These are phyloP conservation scores for Pouteria glomerata DNA, from an alignment of 148 eudicot species.

Conservation along the genomic window DNA sequence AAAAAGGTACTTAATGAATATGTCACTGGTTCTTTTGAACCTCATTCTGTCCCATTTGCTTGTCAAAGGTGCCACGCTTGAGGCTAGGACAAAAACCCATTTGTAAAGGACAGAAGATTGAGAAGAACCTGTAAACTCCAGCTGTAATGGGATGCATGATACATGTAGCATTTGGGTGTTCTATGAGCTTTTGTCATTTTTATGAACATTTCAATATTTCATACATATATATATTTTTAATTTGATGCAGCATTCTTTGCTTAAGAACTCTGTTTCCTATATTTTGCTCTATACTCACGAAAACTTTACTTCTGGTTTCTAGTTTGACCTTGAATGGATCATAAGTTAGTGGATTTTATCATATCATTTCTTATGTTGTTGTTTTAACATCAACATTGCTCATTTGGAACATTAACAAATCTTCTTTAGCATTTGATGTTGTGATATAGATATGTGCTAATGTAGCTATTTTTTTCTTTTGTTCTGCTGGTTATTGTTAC, in stretches of 20 bases:
- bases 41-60: no score
- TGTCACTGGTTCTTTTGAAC: no score
- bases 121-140: no score
- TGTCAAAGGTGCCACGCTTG: no score
- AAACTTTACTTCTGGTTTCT: not conserved
- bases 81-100: no score
- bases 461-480: not conserved
- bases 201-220: not conserved
- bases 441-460: not conserved
- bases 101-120: no score
- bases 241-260: not conserved
- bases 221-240: not conserved
- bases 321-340: not conserved
- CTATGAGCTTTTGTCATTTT: not conserved
- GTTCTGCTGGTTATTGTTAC: constrained; percentile 13
- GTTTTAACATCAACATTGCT: not conserved
- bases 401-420: not conserved
- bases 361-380: no score
- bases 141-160: not conserved
- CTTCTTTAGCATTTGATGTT: not conserved
- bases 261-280: not conserved
- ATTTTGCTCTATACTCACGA: no score
- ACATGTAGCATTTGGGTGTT: not conserved
- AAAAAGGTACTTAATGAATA: no score
- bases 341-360: not conserved